A percentile compares a stretch with the other conserved stretches of the same genome.
Conservation (phyloP, 1,284 basidiomycete species). For the Testicularia cyperi region DNA sequence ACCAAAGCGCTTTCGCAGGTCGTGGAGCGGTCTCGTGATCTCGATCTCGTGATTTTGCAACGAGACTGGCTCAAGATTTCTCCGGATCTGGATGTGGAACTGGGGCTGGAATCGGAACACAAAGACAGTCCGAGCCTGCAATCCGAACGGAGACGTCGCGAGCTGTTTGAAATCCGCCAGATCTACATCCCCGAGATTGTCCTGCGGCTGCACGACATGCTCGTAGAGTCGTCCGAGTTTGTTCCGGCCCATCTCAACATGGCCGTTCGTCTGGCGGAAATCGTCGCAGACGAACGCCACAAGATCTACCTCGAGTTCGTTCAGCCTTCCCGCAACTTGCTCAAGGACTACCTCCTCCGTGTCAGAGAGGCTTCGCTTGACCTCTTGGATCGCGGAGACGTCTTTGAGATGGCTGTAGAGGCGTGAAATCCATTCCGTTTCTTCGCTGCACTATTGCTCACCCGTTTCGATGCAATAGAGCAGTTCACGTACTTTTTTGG, state of each 20-base stretch:
- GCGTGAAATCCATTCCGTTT: no score
- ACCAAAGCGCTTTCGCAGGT: conserved; percentile 36
- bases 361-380: conserved; percentile 48
- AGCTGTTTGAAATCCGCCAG: conserved; percentile 78
- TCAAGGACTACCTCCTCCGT: conserved; percentile 49
- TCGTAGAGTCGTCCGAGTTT: conserved; percentile 70
- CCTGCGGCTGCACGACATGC: conserved; percentile 75
- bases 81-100: conserved; percentile 10
- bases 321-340: conserved; percentile 60
- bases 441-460: no score
- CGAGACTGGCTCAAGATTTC: conserved; percentile 64
- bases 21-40: conserved; percentile 61
- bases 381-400: conserved; percentile 28
- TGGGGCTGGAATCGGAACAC: conserved; percentile 9
- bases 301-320: conserved; percentile 85
- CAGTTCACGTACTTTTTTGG: no score
- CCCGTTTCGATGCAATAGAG: no score
- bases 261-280: conserved; percentile 74
- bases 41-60: conserved; percentile 62
- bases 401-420: conserved; percentile 30
- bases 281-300: conserved; percentile 85
- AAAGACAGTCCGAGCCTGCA: background rate
- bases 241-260: conserved; percentile 76
- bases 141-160: conserved; percentile 69
- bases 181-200: conserved; percentile 89